Base-by-base conservation (phyloP, 768 basidiomycete species). In the Floccularia luteovirens region DNA sequence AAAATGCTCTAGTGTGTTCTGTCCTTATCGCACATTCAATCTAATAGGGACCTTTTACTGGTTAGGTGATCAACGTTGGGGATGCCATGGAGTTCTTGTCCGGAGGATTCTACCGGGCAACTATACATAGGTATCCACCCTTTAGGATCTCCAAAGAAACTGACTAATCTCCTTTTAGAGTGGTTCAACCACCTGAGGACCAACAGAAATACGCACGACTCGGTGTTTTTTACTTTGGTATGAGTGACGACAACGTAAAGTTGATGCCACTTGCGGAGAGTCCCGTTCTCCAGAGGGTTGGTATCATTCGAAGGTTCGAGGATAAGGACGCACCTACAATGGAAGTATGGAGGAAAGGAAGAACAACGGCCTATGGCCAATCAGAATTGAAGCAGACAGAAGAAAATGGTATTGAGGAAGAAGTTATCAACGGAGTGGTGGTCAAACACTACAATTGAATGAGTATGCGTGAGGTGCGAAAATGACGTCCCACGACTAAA, bases 391-490 rank as follows among this genome's bases (percentile, higher is more conserved):
- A 27, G 38, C 23, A 7, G 12, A 20, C 38, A n/a, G 43, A 51
- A 48, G 62, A 68, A 23, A 57, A 59, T 33, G 61, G 64, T 4
- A 60, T 66, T 1, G 68, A 75, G 43, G 72, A 71, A 47, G 69
- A 74, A 46, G 41, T 66, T 23, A 57, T 75, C 22, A 58, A 61
- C 31, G 70, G 72, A 0, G 58, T 72, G 1, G 41, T 69, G 1
- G 67, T 74, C n/a, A 66, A 65, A 47, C 71, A 74, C 42, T 74
- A 69, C 44, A 71, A 70, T 38, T 74, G 44, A 59, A n/a, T 10
- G 8, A 14, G n/a, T 28, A 14, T 28, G 27, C 14, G n/a, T n/a
- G n/a, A n/a, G n/a, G n/a, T n/a, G n/a, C n/a, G n/a, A n/a, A n/a
- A n/a, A n/a, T n/a, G n/a, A n/a, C n/a, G n/a, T n/a, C n/a, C n/a